Percentiles rank a stretch among this genome's conserved stretches.
Evolutionary conservation across 2,329 filamentous ascomycete genomes (phyloP).

Genomic region (Mycosphaerella arachidis): DNA sequence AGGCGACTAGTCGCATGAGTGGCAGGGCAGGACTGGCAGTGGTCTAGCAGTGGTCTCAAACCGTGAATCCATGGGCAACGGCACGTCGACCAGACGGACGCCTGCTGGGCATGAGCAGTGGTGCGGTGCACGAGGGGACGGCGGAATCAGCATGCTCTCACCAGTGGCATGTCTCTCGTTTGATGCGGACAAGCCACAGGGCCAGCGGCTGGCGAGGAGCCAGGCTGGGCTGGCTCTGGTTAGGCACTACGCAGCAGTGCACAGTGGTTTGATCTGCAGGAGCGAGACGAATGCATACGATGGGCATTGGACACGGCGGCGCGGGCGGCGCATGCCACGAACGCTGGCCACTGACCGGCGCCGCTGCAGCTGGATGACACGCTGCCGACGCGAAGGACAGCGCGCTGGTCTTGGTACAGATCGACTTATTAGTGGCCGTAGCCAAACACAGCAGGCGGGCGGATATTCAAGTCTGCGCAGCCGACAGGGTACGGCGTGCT

Average conservation of each 20-base stretch:
- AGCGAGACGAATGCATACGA: not conserved
- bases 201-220: not conserved
- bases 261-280: not conserved
- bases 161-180: not conserved
- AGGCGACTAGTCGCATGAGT: constrained; percentile 14
- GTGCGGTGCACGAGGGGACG: too few species aligned
- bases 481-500: not conserved
- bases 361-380: not conserved
- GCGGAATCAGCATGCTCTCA: not conserved
- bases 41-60: not conserved
- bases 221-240: not conserved
- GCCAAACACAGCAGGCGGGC: constrained; percentile 1
- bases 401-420: not conserved
- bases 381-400: not conserved
- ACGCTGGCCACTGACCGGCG: not conserved
- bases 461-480: not conserved
- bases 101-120: not conserved
- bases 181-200: not conserved
- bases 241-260: not conserved
- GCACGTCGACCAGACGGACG: not conserved
- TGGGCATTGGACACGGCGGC: not conserved
- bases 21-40: not conserved
- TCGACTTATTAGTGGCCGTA: not conserved
- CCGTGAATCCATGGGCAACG: too few species aligned
- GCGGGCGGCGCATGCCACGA: not conserved